Percentiles rank a stretch among this genome's conserved stretches.
Conservation (phyloP, 2,329 filamentous ascomycete genomes). For the Ambrosiella cleistominuta region DNA sequence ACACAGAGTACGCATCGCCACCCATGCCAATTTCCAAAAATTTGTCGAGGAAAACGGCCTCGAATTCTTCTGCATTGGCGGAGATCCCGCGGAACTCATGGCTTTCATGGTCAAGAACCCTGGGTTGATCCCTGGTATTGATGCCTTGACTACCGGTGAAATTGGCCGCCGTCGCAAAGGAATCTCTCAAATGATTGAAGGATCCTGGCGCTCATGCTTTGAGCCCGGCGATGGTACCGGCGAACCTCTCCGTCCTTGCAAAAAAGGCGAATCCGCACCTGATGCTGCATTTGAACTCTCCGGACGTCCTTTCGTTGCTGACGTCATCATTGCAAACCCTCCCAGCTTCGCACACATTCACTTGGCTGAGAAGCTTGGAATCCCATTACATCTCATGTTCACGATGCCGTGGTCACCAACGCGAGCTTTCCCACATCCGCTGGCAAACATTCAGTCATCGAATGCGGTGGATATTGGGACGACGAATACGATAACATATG, state of each 20-base stretch:
- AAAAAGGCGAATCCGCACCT: slow-evolving; percentile 25
- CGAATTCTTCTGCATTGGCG: slow-evolving; percentile 63
- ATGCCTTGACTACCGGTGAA: slow-evolving; percentile 59
- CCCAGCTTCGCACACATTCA: slow-evolving; percentile 63
- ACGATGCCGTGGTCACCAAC: slow-evolving; percentile 93
- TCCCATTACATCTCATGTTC: slow-evolving; percentile 75
- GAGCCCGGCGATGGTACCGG: slow-evolving; percentile 54
- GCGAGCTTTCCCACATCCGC: slow-evolving; percentile 66
- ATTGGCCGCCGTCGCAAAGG: slow-evolving; percentile 56
- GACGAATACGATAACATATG: slow-evolving; percentile 70
- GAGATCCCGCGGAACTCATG: slow-evolving; percentile 59
- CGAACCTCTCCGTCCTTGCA: slow-evolving; percentile 29
- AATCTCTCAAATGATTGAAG: slow-evolving; percentile 63
- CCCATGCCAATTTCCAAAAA: slow-evolving; percentile 48
- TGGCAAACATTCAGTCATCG: slow-evolving; percentile 63
- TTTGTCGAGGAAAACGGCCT: slow-evolving; percentile 55
- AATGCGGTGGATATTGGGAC: slow-evolving; percentile 54
- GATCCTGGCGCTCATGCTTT: slow-evolving; percentile 74
- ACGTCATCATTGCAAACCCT: slow-evolving; percentile 63
- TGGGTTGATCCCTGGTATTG: slow-evolving; percentile 66
- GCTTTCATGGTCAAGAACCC: slow-evolving; percentile 87
- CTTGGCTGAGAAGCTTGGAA: slow-evolving; percentile 55
- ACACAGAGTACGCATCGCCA: slow-evolving; percentile 57
- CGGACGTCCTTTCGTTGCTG: slow-evolving; percentile 57
- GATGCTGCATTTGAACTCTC: slow-evolving; percentile 29